phyloP scores from a whole-genome alignment of 495 filamentous ascomycete species.

The Penicillium chermesinum region DNA sequence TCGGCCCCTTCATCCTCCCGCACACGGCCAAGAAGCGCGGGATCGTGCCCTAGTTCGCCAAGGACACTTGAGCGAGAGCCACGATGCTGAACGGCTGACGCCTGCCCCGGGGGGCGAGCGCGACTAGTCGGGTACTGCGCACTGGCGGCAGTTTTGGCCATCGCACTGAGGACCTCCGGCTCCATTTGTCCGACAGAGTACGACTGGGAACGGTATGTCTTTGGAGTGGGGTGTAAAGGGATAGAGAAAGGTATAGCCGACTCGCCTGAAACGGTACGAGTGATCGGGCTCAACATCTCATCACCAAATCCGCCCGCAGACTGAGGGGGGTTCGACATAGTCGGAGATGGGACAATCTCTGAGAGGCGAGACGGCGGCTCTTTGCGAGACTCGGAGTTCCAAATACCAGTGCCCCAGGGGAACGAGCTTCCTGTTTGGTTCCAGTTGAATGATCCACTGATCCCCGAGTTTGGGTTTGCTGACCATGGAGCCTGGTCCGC shows the following conservation, averaged over 20 bases:
- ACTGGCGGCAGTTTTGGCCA: constrained; percentile 35
- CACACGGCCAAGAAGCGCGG: constrained; percentile 66
- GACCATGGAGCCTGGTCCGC: constrained; percentile 68
- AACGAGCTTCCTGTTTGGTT: constrained; percentile 56
- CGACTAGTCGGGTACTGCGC: constrained; percentile 36
- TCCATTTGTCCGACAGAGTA: constrained; percentile 94
- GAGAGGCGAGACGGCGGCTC: constrained; percentile 68
- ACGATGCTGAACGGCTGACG: constrained; percentile 69
- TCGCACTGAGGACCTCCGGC: constrained; percentile 49
- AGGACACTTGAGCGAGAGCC: constrained; percentile 82
- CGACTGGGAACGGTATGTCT: constrained; percentile 91
- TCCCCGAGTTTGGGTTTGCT: constrained; percentile 37
- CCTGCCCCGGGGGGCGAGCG: constrained; percentile 50
- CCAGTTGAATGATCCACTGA: constrained; percentile 53
- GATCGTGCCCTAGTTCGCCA: constrained; percentile 70
- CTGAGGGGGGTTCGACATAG: constrained; percentile 56
- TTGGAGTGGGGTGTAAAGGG: constrained; percentile 83
- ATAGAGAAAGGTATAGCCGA: constrained; percentile 77
- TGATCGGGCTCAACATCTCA: constrained; percentile 51
- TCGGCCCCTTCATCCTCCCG: constrained; percentile 81
- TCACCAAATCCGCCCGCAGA: constrained; percentile 37
- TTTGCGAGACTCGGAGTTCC: constrained; percentile 68
- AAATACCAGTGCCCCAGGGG: constrained; percentile 71
- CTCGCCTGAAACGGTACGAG: constrained; percentile 52
- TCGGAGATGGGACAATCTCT: constrained; percentile 73